These are phyloP conservation scores for Pichia sp. DNA, from an alignment of 1,139 yeast species.

Conservation along the genomic window DNA sequence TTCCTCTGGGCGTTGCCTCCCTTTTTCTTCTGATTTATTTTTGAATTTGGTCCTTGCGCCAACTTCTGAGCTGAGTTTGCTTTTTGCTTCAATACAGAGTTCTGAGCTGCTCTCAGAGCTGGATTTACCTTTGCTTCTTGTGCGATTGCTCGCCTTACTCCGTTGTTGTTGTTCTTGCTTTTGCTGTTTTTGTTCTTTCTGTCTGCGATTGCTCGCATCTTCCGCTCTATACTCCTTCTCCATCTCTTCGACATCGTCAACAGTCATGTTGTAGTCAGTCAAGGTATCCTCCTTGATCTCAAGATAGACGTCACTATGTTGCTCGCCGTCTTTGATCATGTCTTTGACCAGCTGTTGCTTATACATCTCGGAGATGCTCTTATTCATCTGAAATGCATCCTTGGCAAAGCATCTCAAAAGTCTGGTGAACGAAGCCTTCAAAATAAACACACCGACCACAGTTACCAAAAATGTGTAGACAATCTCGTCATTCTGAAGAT, in stretches of 20 bases:
- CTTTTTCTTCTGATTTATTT: background rate
- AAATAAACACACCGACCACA: conserved; percentile 20
- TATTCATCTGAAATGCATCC: conserved; percentile 26
- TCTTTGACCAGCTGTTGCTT: conserved; percentile 13
- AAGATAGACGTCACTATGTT: conserved; percentile 13
- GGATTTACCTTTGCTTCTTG: conserved; percentile 2
- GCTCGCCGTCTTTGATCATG: conserved; percentile 3
- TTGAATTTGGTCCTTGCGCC: background rate
- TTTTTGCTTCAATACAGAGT: background rate
- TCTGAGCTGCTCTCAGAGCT: background rate
- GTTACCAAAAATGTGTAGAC: conserved; percentile 20
- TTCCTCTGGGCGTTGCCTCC: background rate
- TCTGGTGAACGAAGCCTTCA: conserved; percentile 15
- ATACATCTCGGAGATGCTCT: conserved; percentile 26
- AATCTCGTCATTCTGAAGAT: conserved; percentile 10
- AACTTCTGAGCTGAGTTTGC: background rate
- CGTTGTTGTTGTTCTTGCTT: background rate
- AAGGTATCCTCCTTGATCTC: conserved; percentile 12
- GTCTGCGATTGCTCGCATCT: conserved; percentile 19
- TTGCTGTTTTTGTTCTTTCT: background rate
- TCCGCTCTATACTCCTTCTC: conserved; percentile 4
- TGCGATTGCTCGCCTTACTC: conserved; percentile 17
- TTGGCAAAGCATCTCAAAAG: conserved; percentile 20
- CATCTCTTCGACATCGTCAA: conserved; percentile 18
- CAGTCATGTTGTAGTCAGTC: conserved; percentile 6